These are phyloP conservation scores for Agastache rugosa DNA, from an alignment of 257 asterid genomes.

Conservation along the genomic window DNA sequence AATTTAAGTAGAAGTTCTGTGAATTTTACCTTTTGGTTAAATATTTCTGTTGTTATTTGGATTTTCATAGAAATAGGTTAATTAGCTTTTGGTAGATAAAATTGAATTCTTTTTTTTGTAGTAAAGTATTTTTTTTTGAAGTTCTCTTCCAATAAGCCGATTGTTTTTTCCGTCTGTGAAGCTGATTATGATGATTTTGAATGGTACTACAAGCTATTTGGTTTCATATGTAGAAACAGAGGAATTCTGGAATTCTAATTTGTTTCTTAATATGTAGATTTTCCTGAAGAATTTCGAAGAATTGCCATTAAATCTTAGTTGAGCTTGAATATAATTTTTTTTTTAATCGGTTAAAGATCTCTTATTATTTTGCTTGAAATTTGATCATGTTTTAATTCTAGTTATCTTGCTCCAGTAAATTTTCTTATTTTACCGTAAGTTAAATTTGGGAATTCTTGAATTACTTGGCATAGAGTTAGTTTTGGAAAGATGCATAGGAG, in stretches of 20 bases:
- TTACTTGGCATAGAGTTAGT: neutral
- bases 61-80: neutral
- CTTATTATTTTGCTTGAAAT: neutral
- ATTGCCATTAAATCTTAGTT: too few species aligned
- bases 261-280: conserved; percentile 11
- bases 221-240: neutral
- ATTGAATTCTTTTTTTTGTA: neutral
- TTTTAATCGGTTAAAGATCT: too few species aligned
- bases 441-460: neutral
- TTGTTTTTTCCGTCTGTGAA: neutral
- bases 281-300: neutral
- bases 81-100: neutral
- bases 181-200: neutral
- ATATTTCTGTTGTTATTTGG: neutral
- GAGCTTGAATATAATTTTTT: conserved; percentile 1
- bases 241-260: conserved; percentile 8
- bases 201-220: conserved; percentile 3
- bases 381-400: conserved; percentile 2
- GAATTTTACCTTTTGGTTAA: neutral
- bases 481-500: neutral
- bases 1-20: neutral
- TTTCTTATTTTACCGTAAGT: neutral
- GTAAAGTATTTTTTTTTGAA: too few species aligned
- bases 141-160: neutral
- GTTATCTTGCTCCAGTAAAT: conserved; percentile 1